Conservation (phyloP, 257 asterid species). For the Fraxinus pennsylvanica region DNA sequence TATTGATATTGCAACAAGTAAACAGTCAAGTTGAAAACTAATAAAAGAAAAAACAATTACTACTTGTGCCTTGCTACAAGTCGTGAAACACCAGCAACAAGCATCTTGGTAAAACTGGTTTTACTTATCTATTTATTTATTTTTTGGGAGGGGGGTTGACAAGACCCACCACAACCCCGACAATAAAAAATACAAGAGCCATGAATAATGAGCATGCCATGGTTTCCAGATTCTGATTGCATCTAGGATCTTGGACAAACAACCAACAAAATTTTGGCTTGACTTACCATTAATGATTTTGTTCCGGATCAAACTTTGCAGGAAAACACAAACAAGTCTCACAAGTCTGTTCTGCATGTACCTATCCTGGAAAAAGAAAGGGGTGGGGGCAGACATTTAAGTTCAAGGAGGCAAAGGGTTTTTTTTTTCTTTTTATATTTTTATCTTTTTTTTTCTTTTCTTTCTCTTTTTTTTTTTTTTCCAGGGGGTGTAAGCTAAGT, state of each 20-base stretch:
- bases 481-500: neutral
- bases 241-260: neutral
- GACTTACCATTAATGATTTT: conserved; percentile 83
- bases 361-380: conserved; percentile 68
- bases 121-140: too few species aligned
- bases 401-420: neutral
- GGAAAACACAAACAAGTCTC: conserved; percentile 93
- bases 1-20: neutral
- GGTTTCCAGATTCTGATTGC: neutral
- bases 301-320: conserved; percentile 90
- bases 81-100: neutral
- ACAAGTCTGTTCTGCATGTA: conserved; percentile 97
- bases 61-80: neutral
- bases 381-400: conserved; percentile 5
- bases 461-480: too few species aligned
- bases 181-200: neutral
- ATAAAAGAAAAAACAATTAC: neutral
- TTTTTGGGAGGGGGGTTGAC: too few species aligned
- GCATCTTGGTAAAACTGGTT: neutral
- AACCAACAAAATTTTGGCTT: conserved; percentile 10
- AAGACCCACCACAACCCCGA: neutral
- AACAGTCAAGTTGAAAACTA: neutral
- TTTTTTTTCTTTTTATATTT: too few species aligned
- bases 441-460: too few species aligned
- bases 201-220: neutral